phyloP scores from a whole-genome alignment of 2,329 filamentous ascomycete genomes.

The Podosphaera fusca region DNA sequence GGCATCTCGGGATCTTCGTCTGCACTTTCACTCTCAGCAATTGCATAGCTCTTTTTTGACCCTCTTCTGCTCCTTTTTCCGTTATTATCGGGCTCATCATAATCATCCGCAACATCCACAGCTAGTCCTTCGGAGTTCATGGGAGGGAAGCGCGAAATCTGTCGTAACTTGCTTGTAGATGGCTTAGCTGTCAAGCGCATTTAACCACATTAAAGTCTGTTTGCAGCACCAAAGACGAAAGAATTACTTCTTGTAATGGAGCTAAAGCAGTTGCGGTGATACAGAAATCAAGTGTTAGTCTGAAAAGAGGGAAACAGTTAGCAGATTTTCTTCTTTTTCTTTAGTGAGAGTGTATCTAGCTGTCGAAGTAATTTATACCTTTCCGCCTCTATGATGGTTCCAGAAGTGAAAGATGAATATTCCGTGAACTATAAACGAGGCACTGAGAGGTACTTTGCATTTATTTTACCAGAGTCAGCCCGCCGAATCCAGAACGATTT shows the following conservation, averaged over 20 bases:
- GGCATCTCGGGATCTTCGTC: conserved; percentile 11
- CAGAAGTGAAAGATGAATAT: no score
- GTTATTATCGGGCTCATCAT: conserved; percentile 13
- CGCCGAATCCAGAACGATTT: no score
- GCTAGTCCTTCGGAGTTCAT: conserved; percentile 5
- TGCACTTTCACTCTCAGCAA: conserved; percentile 20
- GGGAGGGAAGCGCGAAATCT: conserved; percentile 13
- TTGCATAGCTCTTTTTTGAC: conserved; percentile 19
- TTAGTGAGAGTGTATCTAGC: neutral
- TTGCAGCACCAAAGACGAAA: neutral
- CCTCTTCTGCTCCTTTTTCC: conserved; percentile 15
- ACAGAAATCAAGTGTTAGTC: neutral
- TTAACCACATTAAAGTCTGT: neutral
- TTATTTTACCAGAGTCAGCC: no score
- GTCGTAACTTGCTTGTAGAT: conserved; percentile 15
- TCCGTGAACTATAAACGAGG: no score
- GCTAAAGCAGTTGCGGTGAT: neutral
- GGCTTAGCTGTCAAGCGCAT: conserved; percentile 17
- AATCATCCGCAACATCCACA: conserved; percentile 7
- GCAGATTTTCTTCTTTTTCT: neutral
- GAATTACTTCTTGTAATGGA: neutral
- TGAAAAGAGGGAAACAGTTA: neutral
- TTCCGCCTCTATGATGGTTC: no score
- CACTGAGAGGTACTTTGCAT: no score
- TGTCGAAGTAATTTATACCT: neutral